Conservation (phyloP, 257 asterid species). For the Penstemon davidsonii region DNA sequence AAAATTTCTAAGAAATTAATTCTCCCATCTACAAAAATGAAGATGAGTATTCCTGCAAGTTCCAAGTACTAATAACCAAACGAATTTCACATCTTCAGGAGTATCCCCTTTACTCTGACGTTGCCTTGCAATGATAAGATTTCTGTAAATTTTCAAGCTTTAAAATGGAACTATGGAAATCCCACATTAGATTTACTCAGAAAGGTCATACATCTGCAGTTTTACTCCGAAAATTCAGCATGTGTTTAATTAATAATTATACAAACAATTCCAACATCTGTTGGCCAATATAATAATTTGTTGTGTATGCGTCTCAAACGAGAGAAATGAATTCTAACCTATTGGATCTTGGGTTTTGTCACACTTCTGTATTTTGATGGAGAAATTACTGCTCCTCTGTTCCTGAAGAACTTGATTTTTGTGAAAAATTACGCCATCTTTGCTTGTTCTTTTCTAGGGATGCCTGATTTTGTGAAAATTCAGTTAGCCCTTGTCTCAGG, state of each 20-base stretch:
- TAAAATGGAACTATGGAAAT: not conserved
- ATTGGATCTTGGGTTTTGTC: not conserved
- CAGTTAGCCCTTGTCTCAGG: conserved; percentile 37
- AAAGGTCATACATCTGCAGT: not conserved
- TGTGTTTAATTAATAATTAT: conserved; percentile 1
- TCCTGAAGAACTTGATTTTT: conserved; percentile 34
- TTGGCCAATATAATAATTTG: conserved; percentile 12
- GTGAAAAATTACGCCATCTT: conserved; percentile 39
- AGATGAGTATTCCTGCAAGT: too few relatives aligned
- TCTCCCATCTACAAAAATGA: too few relatives aligned
- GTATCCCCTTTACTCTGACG: not conserved
- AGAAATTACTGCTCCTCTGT: conserved; percentile 4
- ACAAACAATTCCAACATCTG: conserved; percentile 19
- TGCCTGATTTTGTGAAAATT: conserved; percentile 29
- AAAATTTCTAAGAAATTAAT: too few relatives aligned
- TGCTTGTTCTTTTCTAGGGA: conserved; percentile 42
- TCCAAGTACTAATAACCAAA: too few relatives aligned
- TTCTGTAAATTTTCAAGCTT: not conserved
- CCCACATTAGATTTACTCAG: conserved; percentile 2
- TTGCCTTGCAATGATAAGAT: conserved; percentile 4
- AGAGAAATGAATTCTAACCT: conserved; percentile 12
- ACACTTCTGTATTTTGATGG: not conserved
- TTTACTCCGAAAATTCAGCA: conserved; percentile 14
- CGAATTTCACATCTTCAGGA: too few relatives aligned
- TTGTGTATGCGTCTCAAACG: conserved; percentile 5